phyloP scores from a whole-genome alignment of 768 basidiomycete species.

The Termitomyces bulborhizus region DNA sequence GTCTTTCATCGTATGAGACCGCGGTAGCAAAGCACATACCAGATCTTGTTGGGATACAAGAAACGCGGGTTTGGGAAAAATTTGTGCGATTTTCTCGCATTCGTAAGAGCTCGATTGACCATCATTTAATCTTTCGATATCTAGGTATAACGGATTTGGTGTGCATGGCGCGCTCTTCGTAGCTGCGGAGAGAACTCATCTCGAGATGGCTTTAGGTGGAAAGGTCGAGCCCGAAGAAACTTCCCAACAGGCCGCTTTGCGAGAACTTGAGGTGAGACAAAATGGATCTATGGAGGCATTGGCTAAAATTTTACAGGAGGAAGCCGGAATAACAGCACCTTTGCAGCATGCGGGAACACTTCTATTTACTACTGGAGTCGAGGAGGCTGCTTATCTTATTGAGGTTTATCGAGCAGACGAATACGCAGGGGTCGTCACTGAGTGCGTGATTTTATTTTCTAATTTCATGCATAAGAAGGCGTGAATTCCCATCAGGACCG shows the following conservation, averaged over 20 bases:
- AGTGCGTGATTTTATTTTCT: constrained; percentile 41
- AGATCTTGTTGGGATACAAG: constrained; percentile 73
- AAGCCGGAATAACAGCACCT: constrained; percentile 66
- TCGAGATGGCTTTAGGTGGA: constrained; percentile 36
- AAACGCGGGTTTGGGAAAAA: constrained; percentile 71
- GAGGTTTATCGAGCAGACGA: constrained; percentile 61
- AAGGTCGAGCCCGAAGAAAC: constrained; percentile 79
- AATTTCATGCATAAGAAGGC: not conserved
- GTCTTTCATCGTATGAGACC: not conserved
- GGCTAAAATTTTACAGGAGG: constrained; percentile 50
- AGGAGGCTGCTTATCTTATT: constrained; percentile 62
- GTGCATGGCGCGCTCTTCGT: not conserved
- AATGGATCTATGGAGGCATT: not conserved
- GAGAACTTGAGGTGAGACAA: constrained; percentile 55
- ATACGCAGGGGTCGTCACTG: constrained; percentile 55
- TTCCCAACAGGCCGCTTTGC: constrained; percentile 58
- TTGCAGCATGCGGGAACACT: constrained; percentile 60
- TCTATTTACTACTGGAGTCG: constrained; percentile 51
- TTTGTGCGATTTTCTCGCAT: constrained; percentile 35
- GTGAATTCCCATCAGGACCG: constrained; percentile 44
- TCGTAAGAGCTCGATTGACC: not conserved
- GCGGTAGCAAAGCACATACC: not conserved
- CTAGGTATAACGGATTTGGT: constrained; percentile 85
- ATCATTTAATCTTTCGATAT: not conserved
- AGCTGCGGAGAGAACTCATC: not conserved